These are phyloP conservation scores for Gentiana dahurica DNA, from an alignment of 257 asterid species.

Conservation along the genomic window DNA sequence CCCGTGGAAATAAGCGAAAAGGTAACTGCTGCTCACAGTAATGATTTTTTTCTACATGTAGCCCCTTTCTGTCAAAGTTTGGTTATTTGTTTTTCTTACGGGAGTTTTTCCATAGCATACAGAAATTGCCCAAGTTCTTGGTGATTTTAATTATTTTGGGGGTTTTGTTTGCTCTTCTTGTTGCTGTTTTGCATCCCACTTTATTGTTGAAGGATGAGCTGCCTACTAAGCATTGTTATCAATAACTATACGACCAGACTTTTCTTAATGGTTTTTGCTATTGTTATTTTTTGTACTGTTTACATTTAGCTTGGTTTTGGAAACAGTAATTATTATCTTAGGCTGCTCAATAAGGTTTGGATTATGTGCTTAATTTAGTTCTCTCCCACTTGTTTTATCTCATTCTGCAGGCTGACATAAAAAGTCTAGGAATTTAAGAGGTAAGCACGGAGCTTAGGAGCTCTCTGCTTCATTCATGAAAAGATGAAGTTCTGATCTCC, in stretches of 20 bases:
- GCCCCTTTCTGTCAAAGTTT: not conserved
- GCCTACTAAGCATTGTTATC: not conserved
- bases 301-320: too few species aligned
- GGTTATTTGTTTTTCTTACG: not conserved
- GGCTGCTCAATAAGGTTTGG: too few species aligned
- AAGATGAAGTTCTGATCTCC: too few species aligned
- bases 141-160: not conserved
- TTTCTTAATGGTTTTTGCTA: not conserved
- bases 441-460: too few species aligned
- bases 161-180: not conserved
- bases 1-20: conserved; percentile 42
- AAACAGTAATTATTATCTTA: too few species aligned
- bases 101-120: not conserved
- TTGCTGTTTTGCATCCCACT: not conserved
- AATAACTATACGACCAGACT: not conserved
- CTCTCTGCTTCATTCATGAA: too few species aligned
- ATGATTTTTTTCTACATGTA: not conserved
- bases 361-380: too few species aligned
- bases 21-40: conserved; percentile 23
- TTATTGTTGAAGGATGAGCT: conserved; percentile 2
- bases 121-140: not conserved
- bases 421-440: too few species aligned
- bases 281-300: not conserved
- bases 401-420: too few species aligned
- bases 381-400: too few species aligned